Evolutionary conservation across 2,329 filamentous ascomycete species (phyloP).

Genomic region (Fusarium liriodendri): DNA sequence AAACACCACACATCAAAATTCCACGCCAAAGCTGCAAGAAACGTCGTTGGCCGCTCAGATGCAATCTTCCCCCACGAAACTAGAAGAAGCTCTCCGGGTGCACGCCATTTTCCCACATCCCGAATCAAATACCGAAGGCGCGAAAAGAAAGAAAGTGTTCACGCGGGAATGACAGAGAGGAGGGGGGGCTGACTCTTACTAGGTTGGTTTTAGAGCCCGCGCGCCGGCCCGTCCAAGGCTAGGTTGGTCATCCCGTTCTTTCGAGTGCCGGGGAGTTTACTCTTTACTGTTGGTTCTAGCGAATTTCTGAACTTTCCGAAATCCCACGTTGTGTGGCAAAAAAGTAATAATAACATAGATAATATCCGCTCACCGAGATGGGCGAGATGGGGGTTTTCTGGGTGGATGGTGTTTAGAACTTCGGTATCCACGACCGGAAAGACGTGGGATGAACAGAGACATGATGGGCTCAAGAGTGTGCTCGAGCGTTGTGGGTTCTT

Average conservation of each 20-base stretch:
- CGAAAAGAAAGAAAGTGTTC: background rate
- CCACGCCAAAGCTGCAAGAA: constrained; percentile 3
- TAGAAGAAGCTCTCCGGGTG: background rate
- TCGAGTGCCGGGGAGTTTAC: background rate
- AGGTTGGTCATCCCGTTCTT: background rate
- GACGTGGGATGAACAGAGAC: background rate
- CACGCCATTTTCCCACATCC: background rate
- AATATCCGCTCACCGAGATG: background rate
- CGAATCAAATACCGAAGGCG: background rate
- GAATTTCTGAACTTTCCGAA: background rate
- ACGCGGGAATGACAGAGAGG: background rate
- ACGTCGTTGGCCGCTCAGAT: constrained; percentile 4
- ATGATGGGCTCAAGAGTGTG: constrained; percentile 11
- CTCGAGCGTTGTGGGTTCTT: constrained; percentile 9
- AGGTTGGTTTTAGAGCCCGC: background rate
- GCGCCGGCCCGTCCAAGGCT: background rate
- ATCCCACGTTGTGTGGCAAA: background rate
- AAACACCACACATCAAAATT: background rate
- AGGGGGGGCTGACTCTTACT: background rate
- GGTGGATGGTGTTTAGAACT: background rate
- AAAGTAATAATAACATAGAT: background rate
- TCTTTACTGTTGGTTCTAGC: background rate
- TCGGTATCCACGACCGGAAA: constrained; percentile 1
- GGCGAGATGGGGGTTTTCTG: background rate
- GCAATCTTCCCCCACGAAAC: background rate